Evolutionary conservation across 495 filamentous ascomycete species (phyloP).

Genomic region (Trichoderma reesei): DNA sequence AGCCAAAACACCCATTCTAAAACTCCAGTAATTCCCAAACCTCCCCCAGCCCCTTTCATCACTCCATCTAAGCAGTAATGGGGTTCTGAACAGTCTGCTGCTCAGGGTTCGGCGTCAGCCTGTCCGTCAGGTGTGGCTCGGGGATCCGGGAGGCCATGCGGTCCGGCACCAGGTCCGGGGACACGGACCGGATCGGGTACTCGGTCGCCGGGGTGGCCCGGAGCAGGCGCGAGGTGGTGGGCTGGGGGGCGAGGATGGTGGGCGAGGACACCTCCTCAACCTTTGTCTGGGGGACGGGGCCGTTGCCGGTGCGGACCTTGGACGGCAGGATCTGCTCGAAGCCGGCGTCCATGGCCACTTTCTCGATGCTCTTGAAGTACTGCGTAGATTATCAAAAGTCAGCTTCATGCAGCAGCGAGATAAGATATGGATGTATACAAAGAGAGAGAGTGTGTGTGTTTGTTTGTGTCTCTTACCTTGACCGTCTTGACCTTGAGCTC

Average conservation of each 20-base stretch:
- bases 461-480: conserved; percentile 51
- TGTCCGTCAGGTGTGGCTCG: conserved; percentile 38
- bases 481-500: conserved; percentile 83
- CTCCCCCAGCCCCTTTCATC: too few species aligned
- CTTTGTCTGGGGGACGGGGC: conserved; percentile 20
- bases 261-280: conserved; percentile 30
- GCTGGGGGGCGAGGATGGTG: conserved; percentile 35
- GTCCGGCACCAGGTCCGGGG: conserved; percentile 52
- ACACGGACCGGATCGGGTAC: conserved; percentile 38
- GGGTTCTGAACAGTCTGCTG: conserved; percentile 16
- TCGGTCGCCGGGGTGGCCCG: conserved; percentile 37
- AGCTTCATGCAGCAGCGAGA: background rate
- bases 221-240: conserved; percentile 37
- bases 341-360: conserved; percentile 44
- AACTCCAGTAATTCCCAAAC: background rate
- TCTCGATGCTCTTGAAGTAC: conserved; percentile 63
- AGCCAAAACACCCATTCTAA: conserved; percentile 8
- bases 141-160: conserved; percentile 58
- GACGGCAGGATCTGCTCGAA: conserved; percentile 51
- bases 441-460: too few species aligned
- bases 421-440: background rate
- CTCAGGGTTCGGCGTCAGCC: conserved; percentile 34
- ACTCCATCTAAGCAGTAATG: conserved; percentile 4
- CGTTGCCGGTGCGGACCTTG: conserved; percentile 30
- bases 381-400: conserved; percentile 18